phyloP scores from a whole-genome alignment of 2,329 filamentous ascomycete genomes.

The Cladosporium sp. region DNA sequence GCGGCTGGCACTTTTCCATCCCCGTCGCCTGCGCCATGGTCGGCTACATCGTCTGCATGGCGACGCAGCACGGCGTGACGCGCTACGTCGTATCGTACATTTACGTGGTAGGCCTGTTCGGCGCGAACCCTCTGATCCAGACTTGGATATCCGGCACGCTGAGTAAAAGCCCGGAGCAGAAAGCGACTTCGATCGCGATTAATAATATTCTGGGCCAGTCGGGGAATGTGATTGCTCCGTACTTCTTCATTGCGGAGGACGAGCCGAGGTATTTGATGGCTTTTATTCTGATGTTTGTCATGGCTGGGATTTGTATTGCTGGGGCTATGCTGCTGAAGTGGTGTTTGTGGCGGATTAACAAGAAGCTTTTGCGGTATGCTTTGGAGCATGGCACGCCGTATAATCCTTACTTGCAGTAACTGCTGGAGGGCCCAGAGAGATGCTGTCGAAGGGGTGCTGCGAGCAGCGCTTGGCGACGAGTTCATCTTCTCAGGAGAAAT shows the following conservation, averaged over 20 bases:
- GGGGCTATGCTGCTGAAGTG: conserved; percentile 11
- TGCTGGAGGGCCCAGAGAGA: neutral
- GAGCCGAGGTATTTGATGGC: conserved; percentile 14
- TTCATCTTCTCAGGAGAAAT: neutral
- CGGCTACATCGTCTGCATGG: conserved; percentile 16
- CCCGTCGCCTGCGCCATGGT: conserved; percentile 1
- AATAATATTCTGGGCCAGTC: conserved; percentile 41
- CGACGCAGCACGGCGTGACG: conserved; percentile 5
- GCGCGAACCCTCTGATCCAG: conserved; percentile 39
- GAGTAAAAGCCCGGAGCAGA: conserved; percentile 44
- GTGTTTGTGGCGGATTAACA: conserved; percentile 8
- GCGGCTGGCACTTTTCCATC: conserved; percentile 37
- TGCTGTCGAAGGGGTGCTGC: neutral
- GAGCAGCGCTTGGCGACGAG: neutral
- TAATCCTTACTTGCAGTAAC: conserved; percentile 6
- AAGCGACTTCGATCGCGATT: conserved; percentile 50
- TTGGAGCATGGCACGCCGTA: conserved; percentile 13
- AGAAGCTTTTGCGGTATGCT: conserved; percentile 8
- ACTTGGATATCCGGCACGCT: conserved; percentile 40
- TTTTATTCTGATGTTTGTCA: conserved; percentile 12
- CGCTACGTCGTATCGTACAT: conserved; percentile 37
- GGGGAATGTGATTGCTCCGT: conserved; percentile 9
- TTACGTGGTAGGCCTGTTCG: conserved; percentile 37
- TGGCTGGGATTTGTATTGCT: neutral
- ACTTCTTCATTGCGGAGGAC: conserved; percentile 5